Conservation (phyloP, 2,329 filamentous ascomycete species). For the Curvularia lunata region DNA sequence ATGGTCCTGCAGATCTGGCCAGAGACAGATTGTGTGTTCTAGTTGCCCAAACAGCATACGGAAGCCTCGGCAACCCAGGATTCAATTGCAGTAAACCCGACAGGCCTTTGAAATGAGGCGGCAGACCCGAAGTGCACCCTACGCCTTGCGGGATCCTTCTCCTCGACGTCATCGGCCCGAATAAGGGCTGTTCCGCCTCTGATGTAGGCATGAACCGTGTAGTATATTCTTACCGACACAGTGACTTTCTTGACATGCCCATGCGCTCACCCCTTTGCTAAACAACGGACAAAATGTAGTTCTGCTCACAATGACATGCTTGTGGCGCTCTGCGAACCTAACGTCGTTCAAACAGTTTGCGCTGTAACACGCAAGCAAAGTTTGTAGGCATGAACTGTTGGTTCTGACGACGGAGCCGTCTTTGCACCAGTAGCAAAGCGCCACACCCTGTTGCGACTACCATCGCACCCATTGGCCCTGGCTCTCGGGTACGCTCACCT, state of each 20-base stretch:
- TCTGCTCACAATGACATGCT: too few species aligned
- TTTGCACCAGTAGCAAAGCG: neutral
- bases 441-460: neutral
- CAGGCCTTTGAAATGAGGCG: neutral
- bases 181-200: neutral
- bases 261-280: neutral
- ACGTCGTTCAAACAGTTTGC: neutral
- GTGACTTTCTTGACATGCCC: neutral
- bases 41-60: slow-evolving; percentile 1
- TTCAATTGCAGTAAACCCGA: neutral
- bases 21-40: neutral
- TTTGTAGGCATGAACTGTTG: neutral
- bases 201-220: neutral
- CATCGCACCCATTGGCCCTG: neutral
- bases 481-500: neutral
- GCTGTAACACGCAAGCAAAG: neutral
- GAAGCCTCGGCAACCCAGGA: neutral
- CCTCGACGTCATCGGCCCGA: neutral
- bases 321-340: too few species aligned
- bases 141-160: neutral
- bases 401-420: neutral
- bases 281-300: too few species aligned
- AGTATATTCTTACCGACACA: neutral
- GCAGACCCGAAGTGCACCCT: neutral
- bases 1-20: slow-evolving; percentile 4